phyloP scores from a whole-genome alignment of 257 asterid species.

The Nicotiana benthamiana region DNA sequence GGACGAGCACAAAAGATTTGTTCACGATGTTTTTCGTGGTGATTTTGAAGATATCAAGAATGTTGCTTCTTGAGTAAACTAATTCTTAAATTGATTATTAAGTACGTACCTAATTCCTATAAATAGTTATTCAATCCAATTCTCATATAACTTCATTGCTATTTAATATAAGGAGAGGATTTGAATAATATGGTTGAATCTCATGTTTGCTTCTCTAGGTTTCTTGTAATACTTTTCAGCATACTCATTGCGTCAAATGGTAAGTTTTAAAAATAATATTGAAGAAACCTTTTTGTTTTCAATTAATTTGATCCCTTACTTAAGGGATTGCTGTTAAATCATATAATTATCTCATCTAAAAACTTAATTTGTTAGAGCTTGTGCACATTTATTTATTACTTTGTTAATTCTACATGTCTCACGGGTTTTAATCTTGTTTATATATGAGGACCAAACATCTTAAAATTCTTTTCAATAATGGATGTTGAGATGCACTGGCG shows the following conservation, averaged over 20 bases:
- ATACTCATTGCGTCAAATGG: neutral
- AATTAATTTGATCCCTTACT: too few relatives aligned
- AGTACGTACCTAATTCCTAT: neutral
- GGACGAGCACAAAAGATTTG: neutral
- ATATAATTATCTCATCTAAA: too few relatives aligned
- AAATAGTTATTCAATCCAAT: neutral
- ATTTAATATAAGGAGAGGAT: neutral
- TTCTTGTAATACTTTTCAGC: neutral
- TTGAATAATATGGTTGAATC: neutral
- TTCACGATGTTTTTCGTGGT: neutral
- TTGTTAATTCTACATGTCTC: too few relatives aligned
- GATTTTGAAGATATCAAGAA: neutral
- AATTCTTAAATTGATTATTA: neutral
- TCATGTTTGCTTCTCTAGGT: neutral
- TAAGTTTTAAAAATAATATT: neutral
- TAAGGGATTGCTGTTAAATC: too few relatives aligned
- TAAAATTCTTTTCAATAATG: too few relatives aligned
- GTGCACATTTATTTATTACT: too few relatives aligned
- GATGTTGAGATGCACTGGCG: too few relatives aligned
- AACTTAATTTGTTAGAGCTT: too few relatives aligned
- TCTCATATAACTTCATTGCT: neutral
- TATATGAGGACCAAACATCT: too few relatives aligned
- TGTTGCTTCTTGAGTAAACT: too few relatives aligned
- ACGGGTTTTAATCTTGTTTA: too few relatives aligned
- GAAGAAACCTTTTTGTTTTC: too few relatives aligned